phyloP scores from a whole-genome alignment of 2,329 filamentous ascomycete genomes.

The Talaromyces sp. region DNA sequence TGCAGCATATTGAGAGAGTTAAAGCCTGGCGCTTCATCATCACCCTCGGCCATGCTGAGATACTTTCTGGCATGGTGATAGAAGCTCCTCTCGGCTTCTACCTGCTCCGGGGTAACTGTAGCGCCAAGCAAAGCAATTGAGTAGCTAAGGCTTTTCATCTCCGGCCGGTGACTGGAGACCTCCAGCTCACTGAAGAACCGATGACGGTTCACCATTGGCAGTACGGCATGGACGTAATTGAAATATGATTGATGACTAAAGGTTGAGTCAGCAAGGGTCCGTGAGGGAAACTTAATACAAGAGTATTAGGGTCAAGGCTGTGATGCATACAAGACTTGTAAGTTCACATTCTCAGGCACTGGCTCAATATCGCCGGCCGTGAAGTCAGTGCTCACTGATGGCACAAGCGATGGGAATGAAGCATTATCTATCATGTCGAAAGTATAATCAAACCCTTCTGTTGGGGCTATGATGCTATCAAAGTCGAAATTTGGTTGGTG shows the following conservation, averaged over 20 bases:
- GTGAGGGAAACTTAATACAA: neutral
- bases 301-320: neutral
- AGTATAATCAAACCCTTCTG: neutral
- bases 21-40: neutral
- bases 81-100: neutral
- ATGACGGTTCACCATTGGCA: slow-evolving; percentile 4
- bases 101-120: neutral
- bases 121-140: neutral
- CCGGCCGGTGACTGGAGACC: neutral
- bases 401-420: neutral
- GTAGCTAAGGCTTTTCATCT: slow-evolving; percentile 3
- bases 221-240: slow-evolving; percentile 2
- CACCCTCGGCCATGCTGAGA: neutral
- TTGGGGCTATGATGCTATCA: neutral
- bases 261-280: neutral
- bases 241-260: slow-evolving; percentile 2
- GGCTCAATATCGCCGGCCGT: neutral
- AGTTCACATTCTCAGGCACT: neutral
- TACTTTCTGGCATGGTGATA: slow-evolving; percentile 2
- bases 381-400: neutral
- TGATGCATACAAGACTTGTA: neutral
- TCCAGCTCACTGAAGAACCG: neutral
- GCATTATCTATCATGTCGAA: neutral
- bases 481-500: neutral
- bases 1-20: neutral